Conservation (phyloP, 2,329 filamentous ascomycete species). For the Cladosporium sp. region DNA sequence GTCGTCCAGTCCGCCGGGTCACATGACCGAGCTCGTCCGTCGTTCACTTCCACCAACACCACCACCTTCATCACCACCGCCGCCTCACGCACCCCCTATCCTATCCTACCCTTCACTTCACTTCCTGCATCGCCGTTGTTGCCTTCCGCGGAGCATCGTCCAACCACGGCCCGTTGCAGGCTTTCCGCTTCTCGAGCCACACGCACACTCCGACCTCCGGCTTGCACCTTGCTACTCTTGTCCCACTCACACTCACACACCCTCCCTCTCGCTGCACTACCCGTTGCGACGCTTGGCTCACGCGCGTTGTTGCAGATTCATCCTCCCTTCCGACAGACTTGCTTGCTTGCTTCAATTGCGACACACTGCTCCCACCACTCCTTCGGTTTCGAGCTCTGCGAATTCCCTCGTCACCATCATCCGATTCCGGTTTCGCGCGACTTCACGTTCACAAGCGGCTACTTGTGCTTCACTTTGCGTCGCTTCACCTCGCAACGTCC, state of each 20-base stretch:
- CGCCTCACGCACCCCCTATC: not conserved
- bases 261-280: constrained; percentile 16
- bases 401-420: constrained; percentile 14
- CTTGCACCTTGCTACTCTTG: constrained; percentile 21
- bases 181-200: constrained; percentile 10
- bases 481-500: constrained; percentile 1
- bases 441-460: constrained; percentile 30
- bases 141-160: constrained; percentile 15
- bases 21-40: not conserved
- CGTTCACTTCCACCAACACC: not conserved
- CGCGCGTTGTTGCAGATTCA: constrained; percentile 16
- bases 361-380: constrained; percentile 10
- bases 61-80: not conserved
- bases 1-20: not conserved
- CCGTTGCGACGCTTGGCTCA: constrained; percentile 22
- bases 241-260: constrained; percentile 10
- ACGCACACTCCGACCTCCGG: not conserved
- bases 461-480: constrained; percentile 31
- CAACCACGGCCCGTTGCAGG: constrained; percentile 15
- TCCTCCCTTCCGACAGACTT: constrained; percentile 17
- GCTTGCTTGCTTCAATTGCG: constrained; percentile 18
- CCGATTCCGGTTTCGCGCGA: constrained; percentile 14
- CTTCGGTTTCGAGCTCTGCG: constrained; percentile 10
- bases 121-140: not conserved
- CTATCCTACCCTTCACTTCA: not conserved